These are phyloP conservation scores for Aphanomyces euteiches DNA, from an alignment of 352 stramenopile species.

Conservation along the genomic window DNA sequence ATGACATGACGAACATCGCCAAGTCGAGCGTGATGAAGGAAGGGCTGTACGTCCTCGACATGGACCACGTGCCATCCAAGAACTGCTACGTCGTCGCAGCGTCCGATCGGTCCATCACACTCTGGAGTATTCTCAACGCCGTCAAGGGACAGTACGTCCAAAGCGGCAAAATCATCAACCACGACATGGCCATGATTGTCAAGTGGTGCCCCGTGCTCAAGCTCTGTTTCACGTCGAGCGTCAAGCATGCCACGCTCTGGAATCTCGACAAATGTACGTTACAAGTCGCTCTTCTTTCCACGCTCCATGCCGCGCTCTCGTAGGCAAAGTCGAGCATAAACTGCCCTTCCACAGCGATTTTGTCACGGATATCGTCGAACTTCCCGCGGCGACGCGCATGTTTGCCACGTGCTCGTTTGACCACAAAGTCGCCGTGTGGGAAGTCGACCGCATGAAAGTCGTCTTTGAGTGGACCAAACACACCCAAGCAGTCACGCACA, in stretches of 20 bases:
- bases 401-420: conserved; percentile 77
- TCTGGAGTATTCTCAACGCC: conserved; percentile 67
- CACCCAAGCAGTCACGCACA: conserved; percentile 50
- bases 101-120: conserved; percentile 51
- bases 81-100: conserved; percentile 56
- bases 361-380: conserved; percentile 54
- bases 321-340: conserved; percentile 29
- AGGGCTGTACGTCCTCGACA: conserved; percentile 46
- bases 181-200: conserved; percentile 47
- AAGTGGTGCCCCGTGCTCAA: conserved; percentile 58
- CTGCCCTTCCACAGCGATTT: conserved; percentile 45
- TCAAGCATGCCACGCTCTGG: conserved; percentile 56
- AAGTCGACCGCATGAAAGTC: conserved; percentile 45
- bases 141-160: conserved; percentile 58
- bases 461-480: conserved; percentile 63
- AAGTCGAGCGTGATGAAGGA: conserved; percentile 40
- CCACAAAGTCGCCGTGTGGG: conserved; percentile 68
- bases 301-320: no score
- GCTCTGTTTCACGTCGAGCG: conserved; percentile 40
- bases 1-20: conserved; percentile 47
- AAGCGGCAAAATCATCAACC: conserved; percentile 51
- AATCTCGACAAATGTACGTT: conserved; percentile 50
- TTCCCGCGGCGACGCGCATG: conserved; percentile 42
- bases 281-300: conserved; percentile 7
- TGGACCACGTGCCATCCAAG: conserved; percentile 50